A percentile compares a stretch with the other conserved stretches of the same genome.
phyloP scores from a whole-genome alignment of 2,329 filamentous ascomycete species.

The Claviceps pazoutovae region DNA sequence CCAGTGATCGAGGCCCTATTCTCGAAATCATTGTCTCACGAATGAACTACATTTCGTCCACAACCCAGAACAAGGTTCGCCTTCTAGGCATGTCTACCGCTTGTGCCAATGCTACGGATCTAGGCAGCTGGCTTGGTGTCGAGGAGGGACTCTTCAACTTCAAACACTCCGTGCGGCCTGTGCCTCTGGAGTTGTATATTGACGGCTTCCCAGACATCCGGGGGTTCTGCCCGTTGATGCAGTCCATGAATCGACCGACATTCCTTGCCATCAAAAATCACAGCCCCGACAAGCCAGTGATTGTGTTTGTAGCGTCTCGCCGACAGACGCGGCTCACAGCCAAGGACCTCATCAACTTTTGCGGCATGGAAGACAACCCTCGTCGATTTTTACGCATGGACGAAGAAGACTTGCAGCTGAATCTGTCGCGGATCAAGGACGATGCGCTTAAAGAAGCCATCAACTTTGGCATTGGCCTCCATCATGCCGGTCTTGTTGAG shows the following conservation, averaged over 20 bases:
- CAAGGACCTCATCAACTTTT: slow-evolving; percentile 92
- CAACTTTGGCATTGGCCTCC: slow-evolving; percentile 90
- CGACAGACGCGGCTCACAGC: slow-evolving; percentile 90
- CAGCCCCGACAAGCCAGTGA: slow-evolving; percentile 91
- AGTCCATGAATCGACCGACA: slow-evolving; percentile 95
- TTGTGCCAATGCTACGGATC: slow-evolving; percentile 85
- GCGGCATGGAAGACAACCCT: slow-evolving; percentile 96
- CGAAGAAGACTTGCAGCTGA: slow-evolving; percentile 81
- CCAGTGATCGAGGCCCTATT: slow-evolving; percentile 91
- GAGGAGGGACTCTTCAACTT: slow-evolving; percentile 96
- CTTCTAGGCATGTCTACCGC: slow-evolving; percentile 98
- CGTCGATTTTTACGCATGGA: slow-evolving; percentile 86
- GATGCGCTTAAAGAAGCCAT: slow-evolving; percentile 86
- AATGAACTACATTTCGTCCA: slow-evolving; percentile 98
- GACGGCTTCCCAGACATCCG: slow-evolving; percentile 92
- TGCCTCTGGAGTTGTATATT: slow-evolving; percentile 91
- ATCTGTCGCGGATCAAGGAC: slow-evolving; percentile 83
- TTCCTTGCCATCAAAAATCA: slow-evolving; percentile 95
- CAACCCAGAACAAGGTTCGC: slow-evolving; percentile 77
- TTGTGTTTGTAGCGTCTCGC: slow-evolving; percentile 93
- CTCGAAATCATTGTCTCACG: slow-evolving; percentile 87
- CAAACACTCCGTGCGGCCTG: slow-evolving; percentile 87
- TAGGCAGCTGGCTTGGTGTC: slow-evolving; percentile 93
- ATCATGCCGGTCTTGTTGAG: slow-evolving; percentile 93
- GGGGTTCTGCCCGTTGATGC: slow-evolving; percentile 95